These are phyloP conservation scores for Fagus crenata DNA, from an alignment of 306 rosid species.

Conservation along the genomic window DNA sequence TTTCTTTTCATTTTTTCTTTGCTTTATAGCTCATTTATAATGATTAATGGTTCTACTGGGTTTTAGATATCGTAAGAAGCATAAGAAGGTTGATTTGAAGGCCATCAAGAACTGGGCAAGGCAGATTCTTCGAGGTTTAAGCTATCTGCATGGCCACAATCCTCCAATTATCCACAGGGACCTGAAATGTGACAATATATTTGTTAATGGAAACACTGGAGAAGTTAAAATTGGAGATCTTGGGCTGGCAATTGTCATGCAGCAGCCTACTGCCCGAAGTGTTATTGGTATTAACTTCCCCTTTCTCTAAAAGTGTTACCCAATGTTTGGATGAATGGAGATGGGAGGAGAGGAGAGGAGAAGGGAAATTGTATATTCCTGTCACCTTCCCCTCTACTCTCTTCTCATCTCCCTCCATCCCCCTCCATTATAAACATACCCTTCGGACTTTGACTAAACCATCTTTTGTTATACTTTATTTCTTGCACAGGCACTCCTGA, in stretches of 20 bases:
- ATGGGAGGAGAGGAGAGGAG: no score
- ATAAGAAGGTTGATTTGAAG: conserved; percentile 63
- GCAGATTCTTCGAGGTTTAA: conserved; percentile 79
- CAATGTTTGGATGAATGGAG: no score
- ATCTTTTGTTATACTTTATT: neutral
- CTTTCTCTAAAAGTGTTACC: neutral
- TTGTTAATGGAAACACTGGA: conserved; percentile 83
- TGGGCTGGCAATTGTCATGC: conserved; percentile 85
- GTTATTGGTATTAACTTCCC: conserved; percentile 57
- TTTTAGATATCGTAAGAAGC: conserved; percentile 70
- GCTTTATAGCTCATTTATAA: neutral
- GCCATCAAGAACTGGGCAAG: conserved; percentile 98
- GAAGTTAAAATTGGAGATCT: conserved; percentile 93
- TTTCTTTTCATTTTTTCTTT: neutral
- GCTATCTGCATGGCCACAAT: conserved; percentile 69
- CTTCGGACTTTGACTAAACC: neutral
- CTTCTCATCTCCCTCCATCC: no score
- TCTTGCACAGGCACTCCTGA: conserved; percentile 78
- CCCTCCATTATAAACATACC: no score
- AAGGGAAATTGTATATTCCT: no score
- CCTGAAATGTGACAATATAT: conserved; percentile 86
- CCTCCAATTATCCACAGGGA: conserved; percentile 93
- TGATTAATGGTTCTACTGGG: conserved; percentile 11
- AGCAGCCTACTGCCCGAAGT: conserved; percentile 84
- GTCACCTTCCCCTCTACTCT: no score